Percentiles rank a stretch among this genome's conserved stretches.
phyloP scores from a whole-genome alignment of 2,329 filamentous ascomycete species.

The Cephalotrichum gorgonifer region DNA sequence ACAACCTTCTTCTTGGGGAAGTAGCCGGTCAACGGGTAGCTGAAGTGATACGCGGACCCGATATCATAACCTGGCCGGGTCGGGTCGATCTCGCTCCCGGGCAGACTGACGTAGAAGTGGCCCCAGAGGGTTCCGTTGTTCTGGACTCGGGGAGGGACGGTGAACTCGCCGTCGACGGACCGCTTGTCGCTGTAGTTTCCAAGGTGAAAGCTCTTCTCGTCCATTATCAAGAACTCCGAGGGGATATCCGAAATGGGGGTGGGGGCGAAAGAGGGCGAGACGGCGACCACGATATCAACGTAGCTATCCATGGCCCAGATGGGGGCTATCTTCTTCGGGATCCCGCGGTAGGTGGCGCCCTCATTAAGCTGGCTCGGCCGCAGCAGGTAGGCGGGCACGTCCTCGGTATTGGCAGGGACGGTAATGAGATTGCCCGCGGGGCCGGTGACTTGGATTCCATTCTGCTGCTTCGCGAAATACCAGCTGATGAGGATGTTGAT shows the following conservation, averaged over 20 bases:
- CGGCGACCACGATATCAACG: conserved; percentile 75
- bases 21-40: conserved; percentile 79
- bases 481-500: conserved; percentile 49
- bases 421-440: conserved; percentile 41
- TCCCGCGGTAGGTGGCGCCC: conserved; percentile 50
- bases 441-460: conserved; percentile 36
- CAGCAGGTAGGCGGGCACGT: conserved; percentile 54
- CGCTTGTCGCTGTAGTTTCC: conserved; percentile 73
- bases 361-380: conserved; percentile 51
- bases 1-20: conserved; percentile 79
- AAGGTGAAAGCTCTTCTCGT: conserved; percentile 71
- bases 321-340: conserved; percentile 67
- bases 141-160: conserved; percentile 70
- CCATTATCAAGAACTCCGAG: conserved; percentile 59
- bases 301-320: conserved; percentile 76
- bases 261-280: conserved; percentile 65
- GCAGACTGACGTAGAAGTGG: conserved; percentile 79
- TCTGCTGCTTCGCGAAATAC: conserved; percentile 35
- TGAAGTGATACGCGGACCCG: conserved; percentile 70
- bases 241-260: conserved; percentile 56
- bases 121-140: conserved; percentile 90
- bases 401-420: conserved; percentile 41
- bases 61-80: conserved; percentile 60
- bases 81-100: conserved; percentile 69
- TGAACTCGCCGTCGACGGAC: conserved; percentile 65